These are phyloP conservation scores for Magnolia officinalis DNA, from an alignment of 164 flowering plant genomes.

Conservation along the genomic window DNA sequence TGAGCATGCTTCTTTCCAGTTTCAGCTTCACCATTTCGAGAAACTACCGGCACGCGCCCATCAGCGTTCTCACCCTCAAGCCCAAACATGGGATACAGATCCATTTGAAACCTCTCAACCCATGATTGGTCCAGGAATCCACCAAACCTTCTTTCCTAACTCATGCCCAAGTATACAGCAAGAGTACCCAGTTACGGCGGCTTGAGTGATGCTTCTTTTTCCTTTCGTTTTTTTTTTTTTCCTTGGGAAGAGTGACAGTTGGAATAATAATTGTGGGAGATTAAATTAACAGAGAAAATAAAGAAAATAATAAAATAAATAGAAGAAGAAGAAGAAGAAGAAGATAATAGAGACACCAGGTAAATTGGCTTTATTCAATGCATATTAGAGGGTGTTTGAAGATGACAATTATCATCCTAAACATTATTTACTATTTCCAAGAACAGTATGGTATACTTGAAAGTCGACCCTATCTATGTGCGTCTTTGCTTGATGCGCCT, in stretches of 20 bases:
- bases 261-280: conserved; percentile 15
- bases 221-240: background rate
- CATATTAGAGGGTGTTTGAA: background rate
- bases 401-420: background rate
- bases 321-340: background rate
- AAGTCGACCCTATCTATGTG: background rate
- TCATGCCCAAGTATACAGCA: background rate
- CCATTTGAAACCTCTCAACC: conserved; percentile 49
- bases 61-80: conserved; percentile 66
- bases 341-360: background rate
- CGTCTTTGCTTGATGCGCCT: conserved; percentile 6
- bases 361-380: conserved; percentile 4
- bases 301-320: background rate
- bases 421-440: background rate
- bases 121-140: background rate
- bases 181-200: background rate
- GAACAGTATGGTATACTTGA: background rate
- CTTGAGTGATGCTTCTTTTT: conserved; percentile 13
- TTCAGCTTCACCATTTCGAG: conserved; percentile 71
- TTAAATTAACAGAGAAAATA: background rate
- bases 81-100: conserved; percentile 92
- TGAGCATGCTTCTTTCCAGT: conserved; percentile 60
- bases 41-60: conserved; percentile 84
- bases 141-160: background rate
- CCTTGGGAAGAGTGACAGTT: conserved; percentile 1